Conservation (phyloP, 1,284 basidiomycete genomes). For the Athelia sp. region DNA sequence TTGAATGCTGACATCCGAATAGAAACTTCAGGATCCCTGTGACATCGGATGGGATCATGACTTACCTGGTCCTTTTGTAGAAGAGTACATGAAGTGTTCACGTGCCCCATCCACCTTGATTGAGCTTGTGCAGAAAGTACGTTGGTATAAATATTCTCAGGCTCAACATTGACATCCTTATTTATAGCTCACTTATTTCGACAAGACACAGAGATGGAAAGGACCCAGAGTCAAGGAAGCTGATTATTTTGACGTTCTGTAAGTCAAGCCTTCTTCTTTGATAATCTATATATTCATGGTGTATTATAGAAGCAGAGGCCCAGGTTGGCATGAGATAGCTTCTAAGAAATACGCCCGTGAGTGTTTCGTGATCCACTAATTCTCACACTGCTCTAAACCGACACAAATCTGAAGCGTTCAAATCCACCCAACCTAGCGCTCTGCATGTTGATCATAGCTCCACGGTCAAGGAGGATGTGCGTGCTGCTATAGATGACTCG, state of each 20-base stretch:
- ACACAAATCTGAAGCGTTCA: too few species aligned
- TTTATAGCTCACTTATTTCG: not conserved
- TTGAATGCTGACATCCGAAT: not conserved
- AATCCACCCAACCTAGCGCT: too few species aligned
- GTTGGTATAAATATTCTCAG: not conserved
- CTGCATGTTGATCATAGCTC: too few species aligned
- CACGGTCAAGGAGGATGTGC: too few species aligned
- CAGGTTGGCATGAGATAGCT: not conserved
- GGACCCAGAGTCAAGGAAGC: conserved; percentile 1
- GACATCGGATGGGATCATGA: not conserved
- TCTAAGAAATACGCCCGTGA: conserved; percentile 1
- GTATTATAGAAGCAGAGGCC: too few species aligned
- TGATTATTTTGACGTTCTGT: not conserved
- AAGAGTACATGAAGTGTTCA: not conserved
- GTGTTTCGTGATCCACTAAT: not conserved
- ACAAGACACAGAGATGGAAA: not conserved
- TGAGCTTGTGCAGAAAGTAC: not conserved
- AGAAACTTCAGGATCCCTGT: not conserved
- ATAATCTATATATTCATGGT: too few species aligned
- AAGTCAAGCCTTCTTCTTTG: not conserved
- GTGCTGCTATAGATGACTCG: too few species aligned
- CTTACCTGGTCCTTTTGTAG: not conserved
- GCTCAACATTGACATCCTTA: not conserved
- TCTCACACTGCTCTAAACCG: too few species aligned
- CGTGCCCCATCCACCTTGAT: not conserved